Evolutionary conservation across 2,329 filamentous ascomycete genomes (phyloP).

Genomic region (Ophiostoma quercus): DNA sequence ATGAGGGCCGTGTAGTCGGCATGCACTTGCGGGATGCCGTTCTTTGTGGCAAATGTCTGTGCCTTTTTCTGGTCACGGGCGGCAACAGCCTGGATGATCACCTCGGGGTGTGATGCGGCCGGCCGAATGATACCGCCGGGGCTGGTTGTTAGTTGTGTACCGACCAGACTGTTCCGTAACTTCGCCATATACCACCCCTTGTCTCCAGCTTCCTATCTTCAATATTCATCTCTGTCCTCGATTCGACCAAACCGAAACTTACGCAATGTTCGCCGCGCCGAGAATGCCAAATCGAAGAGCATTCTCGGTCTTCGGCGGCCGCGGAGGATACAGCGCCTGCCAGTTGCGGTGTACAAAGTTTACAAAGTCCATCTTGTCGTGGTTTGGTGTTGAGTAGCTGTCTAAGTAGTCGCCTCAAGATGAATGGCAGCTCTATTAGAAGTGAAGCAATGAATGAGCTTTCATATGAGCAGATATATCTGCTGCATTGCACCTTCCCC

Average conservation of each 20-base stretch:
- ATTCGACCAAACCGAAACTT: slow-evolving; percentile 19
- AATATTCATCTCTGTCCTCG: not conserved
- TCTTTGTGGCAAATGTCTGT: slow-evolving; percentile 45
- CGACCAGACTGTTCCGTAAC: no score
- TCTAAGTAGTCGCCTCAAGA: not conserved
- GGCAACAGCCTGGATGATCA: slow-evolving; percentile 49
- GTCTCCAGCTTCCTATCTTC: no score
- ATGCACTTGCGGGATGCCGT: slow-evolving; percentile 47
- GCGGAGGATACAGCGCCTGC: slow-evolving; percentile 21
- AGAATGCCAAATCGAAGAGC: slow-evolving; percentile 40
- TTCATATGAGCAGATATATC: not conserved
- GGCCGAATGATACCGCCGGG: slow-evolving; percentile 43
- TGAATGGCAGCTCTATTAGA: not conserved
- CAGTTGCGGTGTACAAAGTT: slow-evolving; percentile 21
- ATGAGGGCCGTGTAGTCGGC: slow-evolving; percentile 38
- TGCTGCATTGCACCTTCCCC: not conserved
- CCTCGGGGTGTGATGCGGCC: slow-evolving; percentile 49
- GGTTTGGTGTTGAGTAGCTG: not conserved
- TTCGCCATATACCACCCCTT: no score
- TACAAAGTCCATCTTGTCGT: slow-evolving; percentile 9
- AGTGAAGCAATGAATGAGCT: not conserved
- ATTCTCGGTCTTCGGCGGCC: slow-evolving; percentile 24
- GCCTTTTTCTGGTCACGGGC: slow-evolving; percentile 46
- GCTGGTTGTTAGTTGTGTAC: not conserved
- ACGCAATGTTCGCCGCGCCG: slow-evolving; percentile 40